Evolutionary conservation across 2,329 filamentous ascomycete species (phyloP).

Genomic region (Arthroderma sp.): DNA sequence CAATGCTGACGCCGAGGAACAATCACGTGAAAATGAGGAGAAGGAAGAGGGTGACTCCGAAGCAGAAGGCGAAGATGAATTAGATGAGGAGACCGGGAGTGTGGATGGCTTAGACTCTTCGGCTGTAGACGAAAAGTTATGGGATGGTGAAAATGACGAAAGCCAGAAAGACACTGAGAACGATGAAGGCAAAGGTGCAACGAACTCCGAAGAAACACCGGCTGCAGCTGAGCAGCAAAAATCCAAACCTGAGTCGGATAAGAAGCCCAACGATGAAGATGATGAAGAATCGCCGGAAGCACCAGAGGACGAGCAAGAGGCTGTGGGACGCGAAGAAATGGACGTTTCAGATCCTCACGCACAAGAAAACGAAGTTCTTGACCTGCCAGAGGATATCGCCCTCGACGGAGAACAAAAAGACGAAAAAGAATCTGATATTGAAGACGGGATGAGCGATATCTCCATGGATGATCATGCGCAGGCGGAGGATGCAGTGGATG

Average conservation of each 20-base stretch:
- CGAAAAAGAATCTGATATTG: constrained; percentile 41
- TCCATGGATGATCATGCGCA: constrained; percentile 28
- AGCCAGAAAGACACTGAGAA: constrained; percentile 55
- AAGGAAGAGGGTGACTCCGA: constrained; percentile 48
- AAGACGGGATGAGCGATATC: constrained; percentile 36
- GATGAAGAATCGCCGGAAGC: constrained; percentile 36
- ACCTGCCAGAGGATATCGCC: constrained; percentile 78
- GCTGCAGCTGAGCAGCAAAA: constrained; percentile 44
- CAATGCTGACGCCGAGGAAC: constrained; percentile 66
- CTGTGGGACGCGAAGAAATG: constrained; percentile 47
- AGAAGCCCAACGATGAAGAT: constrained; percentile 47
- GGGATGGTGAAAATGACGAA: constrained; percentile 65
- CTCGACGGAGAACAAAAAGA: constrained; percentile 53
- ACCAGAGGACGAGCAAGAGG: constrained; percentile 47
- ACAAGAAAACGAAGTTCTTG: constrained; percentile 67
- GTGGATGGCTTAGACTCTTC: constrained; percentile 83
- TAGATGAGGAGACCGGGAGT: constrained; percentile 81
- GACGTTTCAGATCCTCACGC: constrained; percentile 61
- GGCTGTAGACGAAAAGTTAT: constrained; percentile 96
- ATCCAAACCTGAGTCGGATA: constrained; percentile 41
- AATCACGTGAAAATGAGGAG: constrained; percentile 37
- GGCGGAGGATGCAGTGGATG: constrained; percentile 17
- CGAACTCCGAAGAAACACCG: constrained; percentile 45
- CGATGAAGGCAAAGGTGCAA: constrained; percentile 45
- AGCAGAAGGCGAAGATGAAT: constrained; percentile 50